Conservation (phyloP, 192 early-diverging fungal genomes). For the Coemansia sp. region DNA sequence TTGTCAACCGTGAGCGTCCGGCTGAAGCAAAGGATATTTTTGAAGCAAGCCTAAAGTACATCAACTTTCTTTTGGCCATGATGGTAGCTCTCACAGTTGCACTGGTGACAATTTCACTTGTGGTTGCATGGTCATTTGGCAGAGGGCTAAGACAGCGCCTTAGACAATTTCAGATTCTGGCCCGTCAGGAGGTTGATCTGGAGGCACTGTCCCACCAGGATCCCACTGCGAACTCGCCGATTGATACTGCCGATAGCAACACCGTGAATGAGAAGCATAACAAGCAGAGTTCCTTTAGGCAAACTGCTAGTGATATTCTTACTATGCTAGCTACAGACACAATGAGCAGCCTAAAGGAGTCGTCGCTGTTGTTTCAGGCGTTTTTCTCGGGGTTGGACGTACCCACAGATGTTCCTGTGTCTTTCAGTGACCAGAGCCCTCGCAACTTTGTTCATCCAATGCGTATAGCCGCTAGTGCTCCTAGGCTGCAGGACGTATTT, state of each 20-base stretch:
- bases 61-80: slow-evolving; percentile 21
- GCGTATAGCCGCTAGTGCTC: background rate
- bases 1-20: slow-evolving; percentile 7
- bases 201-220: slow-evolving; percentile 1
- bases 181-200: slow-evolving; percentile 23
- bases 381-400: slow-evolving; percentile 29
- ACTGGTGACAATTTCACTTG: slow-evolving; percentile 5
- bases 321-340: slow-evolving; percentile 15
- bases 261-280: background rate
- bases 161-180: slow-evolving; percentile 31
- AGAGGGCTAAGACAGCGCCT: slow-evolving; percentile 28
- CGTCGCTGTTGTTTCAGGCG: slow-evolving; percentile 27
- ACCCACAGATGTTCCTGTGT: background rate
- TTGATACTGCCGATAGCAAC: background rate
- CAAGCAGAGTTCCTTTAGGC: background rate
- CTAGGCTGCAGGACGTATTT: slow-evolving; percentile 1
- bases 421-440: no score
- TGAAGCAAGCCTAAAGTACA: slow-evolving; percentile 15
- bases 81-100: slow-evolving; percentile 23
- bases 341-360: slow-evolving; percentile 30
- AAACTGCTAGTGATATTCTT: background rate
- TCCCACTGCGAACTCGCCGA: background rate
- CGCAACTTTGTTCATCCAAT: no score
- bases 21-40: background rate
- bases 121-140: slow-evolving; percentile 26